Evolutionary conservation across 306 rosid genomes (phyloP).

Genomic region (Argentina anserina): DNA sequence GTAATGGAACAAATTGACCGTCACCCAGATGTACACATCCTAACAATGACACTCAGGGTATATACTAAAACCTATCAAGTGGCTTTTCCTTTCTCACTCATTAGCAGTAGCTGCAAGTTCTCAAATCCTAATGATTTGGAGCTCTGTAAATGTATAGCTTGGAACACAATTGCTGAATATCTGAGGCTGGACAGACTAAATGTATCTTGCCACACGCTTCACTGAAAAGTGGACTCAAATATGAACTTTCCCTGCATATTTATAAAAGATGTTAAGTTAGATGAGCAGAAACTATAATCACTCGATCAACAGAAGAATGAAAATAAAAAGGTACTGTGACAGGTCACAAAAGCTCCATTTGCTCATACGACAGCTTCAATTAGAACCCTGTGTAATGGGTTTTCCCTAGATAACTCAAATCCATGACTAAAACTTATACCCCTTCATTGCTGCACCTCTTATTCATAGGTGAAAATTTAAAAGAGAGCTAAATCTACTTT

Average conservation of each 20-base stretch:
- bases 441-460: background rate
- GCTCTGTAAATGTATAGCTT: background rate
- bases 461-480: background rate
- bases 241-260: constrained; percentile 4
- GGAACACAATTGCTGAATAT: constrained; percentile 1
- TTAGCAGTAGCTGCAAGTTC: constrained; percentile 8
- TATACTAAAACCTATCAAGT: background rate
- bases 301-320: background rate
- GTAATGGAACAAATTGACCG: background rate
- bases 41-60: background rate
- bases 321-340: background rate
- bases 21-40: background rate
- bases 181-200: background rate
- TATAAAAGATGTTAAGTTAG: background rate
- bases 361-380: background rate
- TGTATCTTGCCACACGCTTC: constrained; percentile 12
- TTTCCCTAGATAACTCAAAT: background rate
- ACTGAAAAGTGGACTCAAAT: background rate
- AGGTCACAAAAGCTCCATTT: background rate
- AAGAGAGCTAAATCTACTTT: background rate
- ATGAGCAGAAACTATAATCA: background rate
- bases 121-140: background rate
- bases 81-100: background rate
- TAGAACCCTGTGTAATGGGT: background rate
- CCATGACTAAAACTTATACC: background rate